Base-by-base conservation (phyloP, 129 eudicot genomes). In the Lactuca saligna region DNA sequence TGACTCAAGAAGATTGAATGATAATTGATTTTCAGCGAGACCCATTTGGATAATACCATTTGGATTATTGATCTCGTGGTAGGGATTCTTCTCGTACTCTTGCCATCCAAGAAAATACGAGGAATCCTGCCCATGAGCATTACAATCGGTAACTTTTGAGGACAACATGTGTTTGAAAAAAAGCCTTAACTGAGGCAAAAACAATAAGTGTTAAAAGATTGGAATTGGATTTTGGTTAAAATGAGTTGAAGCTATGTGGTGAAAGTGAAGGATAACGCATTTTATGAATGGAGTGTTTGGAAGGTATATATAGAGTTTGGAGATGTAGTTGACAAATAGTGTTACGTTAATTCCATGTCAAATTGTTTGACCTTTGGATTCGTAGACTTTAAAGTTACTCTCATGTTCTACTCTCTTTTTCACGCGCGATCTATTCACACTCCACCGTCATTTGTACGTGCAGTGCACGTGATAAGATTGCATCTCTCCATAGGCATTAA, bases 101-200 rank as follows among this genome's bases (percentile, higher is more conserved):
- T 92, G 81, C 98, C 98, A 92, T 49, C 98, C 98, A 17, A 88
- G 83, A 73, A 92, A 92, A 80, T 91, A 91, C 4, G 96, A 86
- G 14, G 97, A 91, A 72, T 88, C 97, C 44, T 91, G 96, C 13
- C 97, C 96, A 34, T 92, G 96, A 2, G 85, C 74, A 54, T 92
- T 92, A 66, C 79, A 82, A 29, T 54, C 66, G 14, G 91, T 76
- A 63, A 87, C 95, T 69, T 84, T 86, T 42, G 34, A 66, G 0
- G 98, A 88, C 55, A 92, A 73, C 95, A 85, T 76, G 54, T 57
- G 31, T 60, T 17, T 15, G 35, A 11, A 44, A 16, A 32, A 54
- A 64, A 7, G 31, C n/a, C 9, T 46, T 4, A 12, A 11, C 12
- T 10, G 3, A 4, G 51, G 15, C 3, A 34, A 34, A 34, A 34